Evolutionary conservation across 2,329 filamentous ascomycete species (phyloP).

Genomic region (Sporothrix humicola): DNA sequence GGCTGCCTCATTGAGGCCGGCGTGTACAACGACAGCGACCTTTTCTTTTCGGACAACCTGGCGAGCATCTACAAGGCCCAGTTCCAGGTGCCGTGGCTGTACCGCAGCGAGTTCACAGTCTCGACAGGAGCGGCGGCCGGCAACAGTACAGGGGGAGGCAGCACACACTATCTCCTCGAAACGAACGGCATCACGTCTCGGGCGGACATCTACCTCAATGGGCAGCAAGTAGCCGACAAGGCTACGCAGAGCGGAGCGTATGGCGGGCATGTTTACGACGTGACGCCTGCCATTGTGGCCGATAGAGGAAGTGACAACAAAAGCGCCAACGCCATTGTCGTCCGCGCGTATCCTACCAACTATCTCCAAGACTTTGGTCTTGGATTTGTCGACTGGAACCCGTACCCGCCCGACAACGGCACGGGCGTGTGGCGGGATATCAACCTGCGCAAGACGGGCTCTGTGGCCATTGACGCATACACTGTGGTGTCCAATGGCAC

Average conservation of each 20-base stretch:
- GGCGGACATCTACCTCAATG: conserved; percentile 66
- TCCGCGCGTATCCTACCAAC: conserved; percentile 62
- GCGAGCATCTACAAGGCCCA: conserved; percentile 49
- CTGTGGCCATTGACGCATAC: conserved; percentile 53
- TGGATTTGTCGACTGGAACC: conserved; percentile 68
- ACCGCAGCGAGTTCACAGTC: conserved; percentile 59
- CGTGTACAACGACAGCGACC: conserved; percentile 56
- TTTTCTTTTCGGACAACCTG: conserved; percentile 62
- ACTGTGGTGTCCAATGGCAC: conserved; percentile 51
- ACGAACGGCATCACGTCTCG: conserved; percentile 66
- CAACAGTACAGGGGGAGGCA: background rate
- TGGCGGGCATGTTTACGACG: conserved; percentile 60
- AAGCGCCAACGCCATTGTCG: conserved; percentile 57
- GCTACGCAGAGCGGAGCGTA: conserved; percentile 61
- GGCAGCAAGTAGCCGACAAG: conserved; percentile 56
- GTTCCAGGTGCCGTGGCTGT: conserved; percentile 64
- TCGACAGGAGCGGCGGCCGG: conserved; percentile 21
- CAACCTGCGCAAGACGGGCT: conserved; percentile 59
- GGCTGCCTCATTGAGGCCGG: conserved; percentile 60
- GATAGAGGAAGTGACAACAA: conserved; percentile 38
- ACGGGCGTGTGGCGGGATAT: conserved; percentile 68
- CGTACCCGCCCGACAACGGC: conserved; percentile 65
- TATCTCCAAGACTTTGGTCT: conserved; percentile 65
- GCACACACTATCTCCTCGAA: conserved; percentile 55
- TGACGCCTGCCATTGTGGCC: conserved; percentile 51